Percentiles rank a stretch among this genome's conserved stretches.
Evolutionary conservation across 768 basidiomycete genomes (phyloP).

Genomic region (Collybia sordida): DNA sequence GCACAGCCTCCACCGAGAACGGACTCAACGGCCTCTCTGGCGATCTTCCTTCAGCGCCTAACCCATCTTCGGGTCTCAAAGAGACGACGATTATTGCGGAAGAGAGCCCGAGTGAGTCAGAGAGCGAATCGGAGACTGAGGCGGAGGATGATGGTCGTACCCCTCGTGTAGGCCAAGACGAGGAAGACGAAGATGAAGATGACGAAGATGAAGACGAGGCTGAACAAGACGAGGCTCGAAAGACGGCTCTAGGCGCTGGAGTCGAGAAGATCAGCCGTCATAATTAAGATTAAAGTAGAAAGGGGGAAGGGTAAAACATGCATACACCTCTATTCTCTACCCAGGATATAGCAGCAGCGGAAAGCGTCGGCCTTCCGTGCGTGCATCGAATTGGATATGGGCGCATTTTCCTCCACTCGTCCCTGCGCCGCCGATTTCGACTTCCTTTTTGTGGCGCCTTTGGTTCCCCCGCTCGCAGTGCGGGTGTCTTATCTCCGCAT

Average conservation of each 20-base stretch:
- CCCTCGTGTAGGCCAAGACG: background rate
- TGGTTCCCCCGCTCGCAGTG: too few species aligned
- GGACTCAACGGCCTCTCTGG: background rate
- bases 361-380: background rate
- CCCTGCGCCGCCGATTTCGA: too few species aligned
- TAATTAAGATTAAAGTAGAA: background rate
- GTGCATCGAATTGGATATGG: too few species aligned
- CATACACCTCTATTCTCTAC: background rate
- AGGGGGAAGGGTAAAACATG: background rate
- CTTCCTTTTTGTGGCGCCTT: too few species aligned
- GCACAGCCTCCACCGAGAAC: slow-evolving; percentile 4
- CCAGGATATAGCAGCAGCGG: too few species aligned
- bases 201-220: slow-evolving; percentile 14
- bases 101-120: background rate
- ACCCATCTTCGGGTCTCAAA: too few species aligned
- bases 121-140: slow-evolving; percentile 9
- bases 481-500: too few species aligned
- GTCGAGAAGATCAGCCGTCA: slow-evolving; percentile 24
- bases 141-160: slow-evolving; percentile 1
- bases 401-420: too few species aligned
- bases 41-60: background rate
- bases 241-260: slow-evolving; percentile 15
- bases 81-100: background rate
- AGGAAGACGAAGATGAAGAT: slow-evolving; percentile 14
- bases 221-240: slow-evolving; percentile 1